Percentiles rank a stretch among this genome's conserved stretches.
These are phyloP conservation scores for Penicilliopsis zonata DNA, from an alignment of 495 filamentous ascomycete species.

Conservation along the genomic window DNA sequence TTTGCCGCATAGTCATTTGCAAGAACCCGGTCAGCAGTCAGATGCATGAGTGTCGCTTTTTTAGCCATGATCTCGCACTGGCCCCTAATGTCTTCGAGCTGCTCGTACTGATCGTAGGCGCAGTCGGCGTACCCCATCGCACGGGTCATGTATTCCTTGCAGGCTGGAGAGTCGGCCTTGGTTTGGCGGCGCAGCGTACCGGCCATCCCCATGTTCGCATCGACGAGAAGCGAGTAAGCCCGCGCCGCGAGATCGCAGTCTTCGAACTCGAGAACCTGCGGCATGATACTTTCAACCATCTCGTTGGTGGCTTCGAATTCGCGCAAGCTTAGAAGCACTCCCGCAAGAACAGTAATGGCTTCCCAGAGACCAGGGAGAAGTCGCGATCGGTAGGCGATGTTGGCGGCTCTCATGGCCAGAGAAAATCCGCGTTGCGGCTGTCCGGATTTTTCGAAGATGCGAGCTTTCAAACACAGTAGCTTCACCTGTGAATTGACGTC, in stretches of 20 bases:
- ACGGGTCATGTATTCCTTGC: conserved; percentile 49
- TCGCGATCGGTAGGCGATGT: conserved; percentile 57
- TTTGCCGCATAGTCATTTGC: conserved; percentile 66
- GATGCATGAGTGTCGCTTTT: conserved; percentile 69
- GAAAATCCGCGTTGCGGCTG: conserved; percentile 75
- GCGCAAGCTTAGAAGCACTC: conserved; percentile 55
- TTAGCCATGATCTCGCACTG: conserved; percentile 80
- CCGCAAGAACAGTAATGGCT: conserved; percentile 55
- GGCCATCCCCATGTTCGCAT: conserved; percentile 75
- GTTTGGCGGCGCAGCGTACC: conserved; percentile 29
- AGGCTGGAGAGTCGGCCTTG: conserved; percentile 11
- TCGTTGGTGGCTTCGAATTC: conserved; percentile 61
- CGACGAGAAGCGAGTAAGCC: conserved; percentile 65
- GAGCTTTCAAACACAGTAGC: conserved; percentile 65
- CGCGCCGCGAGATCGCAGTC: conserved; percentile 51
- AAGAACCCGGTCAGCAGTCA: conserved; percentile 55
- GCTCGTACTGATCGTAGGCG: conserved; percentile 56
- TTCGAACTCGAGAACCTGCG: conserved; percentile 70
- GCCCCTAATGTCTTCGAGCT: conserved; percentile 59
- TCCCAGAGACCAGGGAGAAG: conserved; percentile 68
- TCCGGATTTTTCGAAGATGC: conserved; percentile 56
- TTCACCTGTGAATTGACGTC: conserved; percentile 67
- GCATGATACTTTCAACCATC: conserved; percentile 62
- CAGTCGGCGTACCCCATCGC: conserved; percentile 57
- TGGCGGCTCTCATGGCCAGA: conserved; percentile 67